These are phyloP conservation scores for Botrytis porri DNA, from an alignment of 2,329 filamentous ascomycete genomes.

Conservation along the genomic window DNA sequence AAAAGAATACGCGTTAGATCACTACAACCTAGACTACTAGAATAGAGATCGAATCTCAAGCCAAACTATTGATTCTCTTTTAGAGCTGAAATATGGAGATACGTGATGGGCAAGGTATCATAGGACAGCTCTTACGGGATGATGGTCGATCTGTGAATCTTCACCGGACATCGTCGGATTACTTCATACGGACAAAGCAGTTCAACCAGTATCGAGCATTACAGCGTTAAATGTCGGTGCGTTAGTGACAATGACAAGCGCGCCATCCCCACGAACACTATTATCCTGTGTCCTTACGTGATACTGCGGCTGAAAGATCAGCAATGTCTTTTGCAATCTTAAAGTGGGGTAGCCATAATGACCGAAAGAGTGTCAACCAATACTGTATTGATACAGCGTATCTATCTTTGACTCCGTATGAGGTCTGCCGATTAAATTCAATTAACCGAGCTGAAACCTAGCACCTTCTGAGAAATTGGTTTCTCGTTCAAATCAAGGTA, in stretches of 20 bases:
- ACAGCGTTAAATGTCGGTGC: neutral
- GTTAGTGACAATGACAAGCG: neutral
- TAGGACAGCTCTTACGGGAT: neutral
- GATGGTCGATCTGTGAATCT: neutral
- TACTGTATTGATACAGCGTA: neutral
- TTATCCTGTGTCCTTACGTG: neutral
- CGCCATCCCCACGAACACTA: neutral
- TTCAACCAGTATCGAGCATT: no score
- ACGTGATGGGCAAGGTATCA: neutral
- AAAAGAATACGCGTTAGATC: neutral
- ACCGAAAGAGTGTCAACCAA: no score
- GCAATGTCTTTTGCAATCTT: neutral
- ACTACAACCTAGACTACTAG: neutral
- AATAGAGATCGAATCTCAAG: neutral
- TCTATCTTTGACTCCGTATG: neutral
- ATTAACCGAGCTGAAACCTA: neutral
- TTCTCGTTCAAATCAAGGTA: neutral
- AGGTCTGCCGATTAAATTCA: neutral
- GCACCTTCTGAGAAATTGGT: neutral
- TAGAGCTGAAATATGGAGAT: neutral
- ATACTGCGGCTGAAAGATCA: slow-evolving; percentile 1
- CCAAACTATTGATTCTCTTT: neutral
- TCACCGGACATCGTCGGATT: no score
- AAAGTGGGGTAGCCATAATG: neutral
- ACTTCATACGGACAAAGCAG: neutral